phyloP scores from a whole-genome alignment of 1,139 yeast genomes.

The Suhomyces taliae region DNA sequence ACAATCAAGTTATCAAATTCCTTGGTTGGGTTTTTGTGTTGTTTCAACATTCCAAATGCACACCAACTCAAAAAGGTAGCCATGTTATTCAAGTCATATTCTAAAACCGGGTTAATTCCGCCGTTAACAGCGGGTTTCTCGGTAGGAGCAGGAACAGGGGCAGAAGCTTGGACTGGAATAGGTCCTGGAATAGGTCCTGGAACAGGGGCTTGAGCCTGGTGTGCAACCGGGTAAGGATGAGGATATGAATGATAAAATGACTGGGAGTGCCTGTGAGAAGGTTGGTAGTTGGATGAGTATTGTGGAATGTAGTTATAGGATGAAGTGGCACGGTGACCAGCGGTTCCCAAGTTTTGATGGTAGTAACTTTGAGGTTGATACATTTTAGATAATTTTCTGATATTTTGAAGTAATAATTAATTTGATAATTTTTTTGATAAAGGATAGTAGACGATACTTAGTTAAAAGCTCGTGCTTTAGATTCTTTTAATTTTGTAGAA shows the following conservation, averaged over 20 bases:
- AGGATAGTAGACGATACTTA: constrained; percentile 32
- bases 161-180: constrained; percentile 11
- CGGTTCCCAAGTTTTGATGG: constrained; percentile 34
- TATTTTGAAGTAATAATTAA: no score
- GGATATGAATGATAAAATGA: constrained; percentile 12
- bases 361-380: constrained; percentile 22
- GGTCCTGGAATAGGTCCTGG: constrained; percentile 12
- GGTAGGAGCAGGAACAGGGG: constrained; percentile 10
- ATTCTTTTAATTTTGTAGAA: not conserved
- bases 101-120: constrained; percentile 75
- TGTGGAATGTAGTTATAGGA: constrained; percentile 29
- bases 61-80: constrained; percentile 70
- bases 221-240: constrained; percentile 16
- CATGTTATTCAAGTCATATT: constrained; percentile 77
- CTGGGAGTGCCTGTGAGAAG: constrained; percentile 14
- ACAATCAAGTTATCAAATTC: constrained; percentile 61
- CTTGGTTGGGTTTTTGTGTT: constrained; percentile 48
- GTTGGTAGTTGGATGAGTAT: constrained; percentile 10
- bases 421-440: constrained; percentile 1
- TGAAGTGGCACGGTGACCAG: constrained; percentile 39
- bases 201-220: constrained; percentile 9
- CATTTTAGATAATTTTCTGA: constrained; percentile 10
- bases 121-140: constrained; percentile 47
- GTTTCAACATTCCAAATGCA: constrained; percentile 60
- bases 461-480: constrained; percentile 11